Conservation (phyloP, 2,329 filamentous ascomycete genomes). For the Raffaelea arxii region DNA sequence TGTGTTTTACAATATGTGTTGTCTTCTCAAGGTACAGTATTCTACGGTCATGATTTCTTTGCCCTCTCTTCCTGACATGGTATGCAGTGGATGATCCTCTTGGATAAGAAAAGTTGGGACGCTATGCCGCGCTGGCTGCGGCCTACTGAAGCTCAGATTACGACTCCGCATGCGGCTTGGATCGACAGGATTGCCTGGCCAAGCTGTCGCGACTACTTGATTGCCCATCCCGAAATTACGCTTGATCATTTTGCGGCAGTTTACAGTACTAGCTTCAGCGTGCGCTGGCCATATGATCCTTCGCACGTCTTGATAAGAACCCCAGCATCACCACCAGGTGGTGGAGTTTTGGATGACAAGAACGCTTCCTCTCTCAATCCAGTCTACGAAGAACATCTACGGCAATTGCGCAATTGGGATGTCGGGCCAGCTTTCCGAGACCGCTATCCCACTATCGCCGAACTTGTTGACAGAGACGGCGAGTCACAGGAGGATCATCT, state of each 20-base stretch:
- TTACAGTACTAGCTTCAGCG: constrained; percentile 21
- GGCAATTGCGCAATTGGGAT: constrained; percentile 20
- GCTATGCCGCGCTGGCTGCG: constrained; percentile 20
- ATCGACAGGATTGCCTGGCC: constrained; percentile 23
- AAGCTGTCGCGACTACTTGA: constrained; percentile 19
- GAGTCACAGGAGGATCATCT: neutral
- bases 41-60: no score
- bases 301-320: constrained; percentile 16
- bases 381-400: constrained; percentile 21
- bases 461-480: constrained; percentile 14
- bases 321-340: constrained; percentile 12
- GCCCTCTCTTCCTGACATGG: neutral
- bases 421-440: constrained; percentile 17
- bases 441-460: constrained; percentile 16
- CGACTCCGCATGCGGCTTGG: constrained; percentile 20
- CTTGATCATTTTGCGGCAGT: constrained; percentile 21
- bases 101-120: constrained; percentile 21
- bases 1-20: constrained; percentile 20
- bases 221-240: constrained; percentile 19
- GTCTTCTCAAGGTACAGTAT: constrained; percentile 19
- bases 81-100: constrained; percentile 19
- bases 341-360: no score
- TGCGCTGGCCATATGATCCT: constrained; percentile 22
- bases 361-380: no score
- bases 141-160: constrained; percentile 18